Conservation (phyloP, 176 grass and related monocot genomes). For the Phoenix roebelenii region DNA sequence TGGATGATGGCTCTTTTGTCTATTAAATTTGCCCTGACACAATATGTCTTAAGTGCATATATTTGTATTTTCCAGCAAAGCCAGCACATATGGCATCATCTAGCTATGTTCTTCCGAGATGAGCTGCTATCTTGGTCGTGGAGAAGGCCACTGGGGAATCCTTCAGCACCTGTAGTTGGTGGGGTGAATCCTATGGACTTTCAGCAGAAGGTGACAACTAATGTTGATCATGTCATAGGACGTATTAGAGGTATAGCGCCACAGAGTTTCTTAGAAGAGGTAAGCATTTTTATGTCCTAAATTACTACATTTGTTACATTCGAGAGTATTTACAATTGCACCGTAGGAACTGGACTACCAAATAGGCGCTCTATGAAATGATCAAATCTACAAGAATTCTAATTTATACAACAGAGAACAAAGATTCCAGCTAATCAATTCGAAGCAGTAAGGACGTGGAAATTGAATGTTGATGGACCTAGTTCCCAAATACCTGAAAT, state of each 20-base stretch:
- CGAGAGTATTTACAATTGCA: neutral
- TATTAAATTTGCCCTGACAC: slow-evolving; percentile 12
- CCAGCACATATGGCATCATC: slow-evolving; percentile 98
- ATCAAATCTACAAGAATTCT: no score
- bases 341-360: no score
- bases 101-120: slow-evolving; percentile 99
- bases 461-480: no score
- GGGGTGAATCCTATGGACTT: slow-evolving; percentile 76
- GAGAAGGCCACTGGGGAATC: slow-evolving; percentile 86
- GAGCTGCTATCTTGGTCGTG: slow-evolving; percentile 97
- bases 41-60: neutral
- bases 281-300: slow-evolving; percentile 19
- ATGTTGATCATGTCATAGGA: slow-evolving; percentile 72
- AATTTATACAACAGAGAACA: no score
- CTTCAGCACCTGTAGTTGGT: slow-evolving; percentile 53
- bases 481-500: no score
- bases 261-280: slow-evolving; percentile 83
- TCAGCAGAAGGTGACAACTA: slow-evolving; percentile 85
- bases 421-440: no score
- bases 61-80: slow-evolving; percentile 58
- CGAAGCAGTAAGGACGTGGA: no score
- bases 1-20: no score
- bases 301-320: neutral
- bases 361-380: no score
- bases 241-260: slow-evolving; percentile 86